Base-by-base conservation (phyloP, 495 filamentous ascomycete genomes). In the Aspergillus biplanus region DNA sequence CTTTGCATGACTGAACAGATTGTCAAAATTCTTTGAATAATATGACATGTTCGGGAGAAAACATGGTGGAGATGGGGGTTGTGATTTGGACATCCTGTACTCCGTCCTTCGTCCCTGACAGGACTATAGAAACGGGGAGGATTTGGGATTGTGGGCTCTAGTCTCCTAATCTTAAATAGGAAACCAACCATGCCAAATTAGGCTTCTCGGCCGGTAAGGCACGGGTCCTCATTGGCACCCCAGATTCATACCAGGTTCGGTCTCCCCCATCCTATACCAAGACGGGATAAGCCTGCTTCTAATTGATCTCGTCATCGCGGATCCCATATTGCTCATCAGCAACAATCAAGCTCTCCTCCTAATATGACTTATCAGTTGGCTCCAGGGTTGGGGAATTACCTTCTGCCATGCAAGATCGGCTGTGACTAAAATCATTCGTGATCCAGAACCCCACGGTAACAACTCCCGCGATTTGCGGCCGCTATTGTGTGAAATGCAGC, bases 281-380 rank as follows among this genome's bases (percentile, higher is more conserved):
- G 39, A 15, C 13, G 39, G 39, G 8, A 44, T 12, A 44, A 6
- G 8, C 11, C 8, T 5, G 35, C 8, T 15, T 12, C 12, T 2
- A 13, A 9, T n/a, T 55, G 34, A 64, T 56, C 58, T 65, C 67
- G 67, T 55, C 67, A 69, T 69, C 57, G 57, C 42, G 63, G 67
- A 34, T 49, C 33, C 67, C 42, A 35, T n/a, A 62, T 69, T 69
- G 63, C 67, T 69, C 67, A 69, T 69, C 63, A 33, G 21, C 59
- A 42, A 53, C 56, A 62, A 37, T 59, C 31, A 37, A 50, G 37
- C 31, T n/a, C 27, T 58, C 21, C 1, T 13, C 35, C 16, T 60
- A 47, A 48, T 12, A 61, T 53, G 42, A 50, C 42, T 12, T 33
- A 16, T 33, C 33, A 54, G n/a, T 33, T 27, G 15, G 21, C 27